Conservation (phyloP, 768 basidiomycete species). For the Rhodotorula kratochvilovae region DNA sequence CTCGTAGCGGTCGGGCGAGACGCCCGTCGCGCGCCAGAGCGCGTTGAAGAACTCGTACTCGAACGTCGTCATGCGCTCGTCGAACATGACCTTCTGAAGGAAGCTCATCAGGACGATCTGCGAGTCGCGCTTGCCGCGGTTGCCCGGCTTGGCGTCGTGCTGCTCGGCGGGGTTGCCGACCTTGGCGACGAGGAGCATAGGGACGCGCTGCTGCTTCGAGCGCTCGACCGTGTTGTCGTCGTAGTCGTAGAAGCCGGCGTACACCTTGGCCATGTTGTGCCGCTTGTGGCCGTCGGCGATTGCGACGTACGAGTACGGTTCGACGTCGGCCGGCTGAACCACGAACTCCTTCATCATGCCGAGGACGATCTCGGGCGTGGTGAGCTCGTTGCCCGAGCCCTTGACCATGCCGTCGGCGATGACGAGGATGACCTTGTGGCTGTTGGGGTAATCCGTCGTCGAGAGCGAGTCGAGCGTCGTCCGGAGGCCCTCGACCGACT, state of each 20-base stretch:
- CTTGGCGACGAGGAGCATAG: slow-evolving; percentile 92
- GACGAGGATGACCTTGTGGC: slow-evolving; percentile 89
- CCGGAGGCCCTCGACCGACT: slow-evolving; percentile 89
- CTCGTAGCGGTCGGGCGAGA: slow-evolving; percentile 93
- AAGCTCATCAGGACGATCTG: slow-evolving; percentile 97
- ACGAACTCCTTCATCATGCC: slow-evolving; percentile 97
- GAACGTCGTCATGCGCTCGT: slow-evolving; percentile 98
- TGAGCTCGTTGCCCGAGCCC: slow-evolving; percentile 79
- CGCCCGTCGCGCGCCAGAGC: slow-evolving; percentile 88
- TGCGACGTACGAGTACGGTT: slow-evolving; percentile 92
- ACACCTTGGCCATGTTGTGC: slow-evolving; percentile 99
- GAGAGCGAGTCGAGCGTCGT: slow-evolving; percentile 98
- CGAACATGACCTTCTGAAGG: slow-evolving; percentile 99
- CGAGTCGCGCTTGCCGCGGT: slow-evolving; percentile 96
- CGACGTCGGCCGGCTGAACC: slow-evolving; percentile 72
- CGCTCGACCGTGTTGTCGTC: slow-evolving; percentile 81
- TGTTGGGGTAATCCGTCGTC: slow-evolving; percentile 97
- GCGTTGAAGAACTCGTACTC: slow-evolving; percentile 99
- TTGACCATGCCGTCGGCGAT: slow-evolving; percentile 98
- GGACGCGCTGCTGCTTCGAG: slow-evolving; percentile 93
- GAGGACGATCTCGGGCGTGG: slow-evolving; percentile 89
- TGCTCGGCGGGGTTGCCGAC: slow-evolving; percentile 85
- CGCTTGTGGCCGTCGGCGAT: slow-evolving; percentile 99
- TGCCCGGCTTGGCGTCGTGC: slow-evolving; percentile 89
- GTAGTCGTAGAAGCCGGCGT: slow-evolving; percentile 94